These are phyloP conservation scores for Noccaea caerulescens DNA, from an alignment of 345 rosid genomes.

Conservation along the genomic window DNA sequence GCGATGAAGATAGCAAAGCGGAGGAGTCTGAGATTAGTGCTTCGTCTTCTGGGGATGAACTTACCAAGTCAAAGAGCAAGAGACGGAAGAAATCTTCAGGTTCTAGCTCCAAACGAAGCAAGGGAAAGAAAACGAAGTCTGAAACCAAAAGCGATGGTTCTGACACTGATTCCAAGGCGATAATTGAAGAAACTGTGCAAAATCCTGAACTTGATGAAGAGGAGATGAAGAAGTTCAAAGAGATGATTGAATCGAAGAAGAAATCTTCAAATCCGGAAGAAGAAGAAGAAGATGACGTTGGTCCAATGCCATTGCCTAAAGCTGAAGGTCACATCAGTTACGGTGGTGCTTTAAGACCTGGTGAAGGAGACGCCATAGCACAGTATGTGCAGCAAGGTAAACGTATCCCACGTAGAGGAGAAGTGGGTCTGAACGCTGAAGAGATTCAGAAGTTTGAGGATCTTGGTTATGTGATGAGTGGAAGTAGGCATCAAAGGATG, in stretches of 20 bases:
- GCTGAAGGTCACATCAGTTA: constrained; percentile 98
- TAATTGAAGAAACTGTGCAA: constrained; percentile 52
- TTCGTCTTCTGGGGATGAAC: constrained; percentile 49
- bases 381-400: constrained; percentile 99
- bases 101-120: constrained; percentile 46
- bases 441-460: constrained; percentile 89
- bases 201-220: constrained; percentile 66
- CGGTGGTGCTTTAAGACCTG: constrained; percentile 98
- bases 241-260: constrained; percentile 81
- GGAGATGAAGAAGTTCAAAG: constrained; percentile 63
- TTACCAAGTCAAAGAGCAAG: constrained; percentile 55
- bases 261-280: constrained; percentile 66
- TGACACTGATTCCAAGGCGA: constrained; percentile 51
- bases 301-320: constrained; percentile 90
- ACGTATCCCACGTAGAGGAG: constrained; percentile 99
- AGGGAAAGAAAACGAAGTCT: constrained; percentile 50
- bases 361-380: constrained; percentile 99
- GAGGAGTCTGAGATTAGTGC: constrained; percentile 45
- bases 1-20: constrained; percentile 46
- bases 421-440: constrained; percentile 98
- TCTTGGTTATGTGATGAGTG: constrained; percentile 99
- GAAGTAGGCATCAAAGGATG: constrained; percentile 97
- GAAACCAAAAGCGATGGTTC: constrained; percentile 50
- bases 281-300: constrained; percentile 74
- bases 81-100: constrained; percentile 33